phyloP scores from a whole-genome alignment of 192 early-diverging fungal genomes.

The Backusella psychrophila region DNA sequence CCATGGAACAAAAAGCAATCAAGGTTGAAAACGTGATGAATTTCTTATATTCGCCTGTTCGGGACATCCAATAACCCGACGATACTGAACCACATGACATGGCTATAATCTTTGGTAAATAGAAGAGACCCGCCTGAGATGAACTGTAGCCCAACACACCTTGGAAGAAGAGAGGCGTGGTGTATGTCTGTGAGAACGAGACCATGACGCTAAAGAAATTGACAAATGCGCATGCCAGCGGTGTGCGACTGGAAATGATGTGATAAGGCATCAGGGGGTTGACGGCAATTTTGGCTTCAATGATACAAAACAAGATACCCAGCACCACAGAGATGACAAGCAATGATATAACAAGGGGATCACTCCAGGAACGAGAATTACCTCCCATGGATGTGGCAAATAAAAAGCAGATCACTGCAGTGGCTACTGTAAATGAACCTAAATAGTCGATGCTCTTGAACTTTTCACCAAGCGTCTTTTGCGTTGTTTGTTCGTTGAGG shows the following conservation, averaged over 20 bases:
- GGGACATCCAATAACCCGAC: slow-evolving; percentile 31
- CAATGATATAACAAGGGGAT: slow-evolving; percentile 41
- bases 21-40: slow-evolving; percentile 46
- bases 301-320: slow-evolving; percentile 35
- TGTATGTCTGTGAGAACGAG: slow-evolving; percentile 29
- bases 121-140: slow-evolving; percentile 26
- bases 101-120: slow-evolving; percentile 27
- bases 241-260: slow-evolving; percentile 52
- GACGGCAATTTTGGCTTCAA: slow-evolving; percentile 58
- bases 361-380: slow-evolving; percentile 47
- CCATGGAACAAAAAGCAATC: slow-evolving; percentile 50
- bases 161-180: slow-evolving; percentile 41
- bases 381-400: slow-evolving; percentile 57
- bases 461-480: slow-evolving; percentile 30
- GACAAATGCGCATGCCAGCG: slow-evolving; percentile 24
- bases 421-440: slow-evolving; percentile 42
- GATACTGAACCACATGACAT: slow-evolving; percentile 26
- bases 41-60: slow-evolving; percentile 28
- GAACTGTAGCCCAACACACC: slow-evolving; percentile 25
- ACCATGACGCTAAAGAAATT: slow-evolving; percentile 51
- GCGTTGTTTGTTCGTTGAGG: slow-evolving; percentile 19
- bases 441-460: slow-evolving; percentile 49
- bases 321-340: slow-evolving; percentile 27
- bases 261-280: slow-evolving; percentile 65
- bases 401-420: slow-evolving; percentile 40